phyloP scores from a whole-genome alignment of 257 asterid species.

The Phtheirospermum japonicum region DNA sequence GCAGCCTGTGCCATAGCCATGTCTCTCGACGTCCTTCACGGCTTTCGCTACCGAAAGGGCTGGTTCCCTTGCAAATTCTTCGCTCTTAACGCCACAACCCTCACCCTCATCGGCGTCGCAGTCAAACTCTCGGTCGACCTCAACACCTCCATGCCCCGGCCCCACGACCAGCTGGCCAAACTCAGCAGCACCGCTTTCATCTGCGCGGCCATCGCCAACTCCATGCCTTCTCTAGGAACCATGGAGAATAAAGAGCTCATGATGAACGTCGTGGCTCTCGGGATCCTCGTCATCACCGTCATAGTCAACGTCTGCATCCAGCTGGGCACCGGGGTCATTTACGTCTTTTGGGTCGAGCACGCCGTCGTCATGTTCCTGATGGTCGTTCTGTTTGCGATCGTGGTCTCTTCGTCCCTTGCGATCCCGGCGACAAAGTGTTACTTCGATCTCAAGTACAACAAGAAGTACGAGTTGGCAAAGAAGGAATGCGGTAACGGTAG shows the following conservation, averaged over 20 bases:
- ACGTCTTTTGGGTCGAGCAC: neutral
- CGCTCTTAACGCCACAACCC: slow-evolving; percentile 79
- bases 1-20: slow-evolving; percentile 62
- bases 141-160: slow-evolving; percentile 74
- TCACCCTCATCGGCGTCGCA: slow-evolving; percentile 59
- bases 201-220: slow-evolving; percentile 61
- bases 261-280: neutral
- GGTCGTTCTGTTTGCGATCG: neutral
- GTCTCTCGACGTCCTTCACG: slow-evolving; percentile 48
- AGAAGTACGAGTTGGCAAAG: neutral
- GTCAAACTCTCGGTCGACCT: slow-evolving; percentile 77
- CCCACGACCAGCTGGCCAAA: slow-evolving; percentile 63
- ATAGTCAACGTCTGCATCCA: neutral
- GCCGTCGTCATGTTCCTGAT: neutral
- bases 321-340: neutral
- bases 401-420: neutral
- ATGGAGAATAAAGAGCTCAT: neutral
- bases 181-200: slow-evolving; percentile 64
- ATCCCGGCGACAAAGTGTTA: neutral
- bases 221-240: neutral
- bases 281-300: neutral
- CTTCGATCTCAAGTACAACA: neutral
- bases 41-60: slow-evolving; percentile 38
- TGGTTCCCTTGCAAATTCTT: slow-evolving; percentile 81
- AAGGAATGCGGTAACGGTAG: neutral